Evolutionary conservation across 2,329 filamentous ascomycete genomes (phyloP), one percentile per base, ranked within the genome.

Genomic region (Aspergillus sp.): DNA sequence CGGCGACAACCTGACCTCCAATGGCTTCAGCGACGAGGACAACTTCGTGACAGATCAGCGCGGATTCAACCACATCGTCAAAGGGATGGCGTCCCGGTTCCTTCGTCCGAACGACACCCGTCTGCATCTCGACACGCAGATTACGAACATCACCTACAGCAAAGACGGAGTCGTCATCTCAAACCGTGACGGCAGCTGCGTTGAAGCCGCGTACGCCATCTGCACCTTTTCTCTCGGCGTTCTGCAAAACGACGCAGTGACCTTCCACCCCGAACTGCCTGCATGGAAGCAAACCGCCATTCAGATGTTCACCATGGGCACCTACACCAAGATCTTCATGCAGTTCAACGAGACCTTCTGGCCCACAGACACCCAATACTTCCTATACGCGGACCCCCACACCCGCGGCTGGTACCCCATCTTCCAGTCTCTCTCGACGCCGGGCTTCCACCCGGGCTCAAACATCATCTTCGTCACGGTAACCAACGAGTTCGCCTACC

Each of bases 281-380:
- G 72, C 73, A 6, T 90, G 87, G 87, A 90, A 90, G 72, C 77
- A 81, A 14, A 80, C 80, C 2, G 84, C 85, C 0, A 88, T 90
- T 54, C 81, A 84, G 3, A 85, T 82, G 42, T 89, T 90, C 70
- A 78, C 80, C 61, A 90, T 90, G 84, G 88, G 85, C 6, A 90
- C 87, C 0, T 91, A 90, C 74, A 90, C 87, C 54, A 91, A 91
- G 70, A 84, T 90, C 61, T 90, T 90, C 74, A 76, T 88, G 60
- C 87, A 90, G 62, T 90, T 90, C 73, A 77, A 86, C 60, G 78
- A 86, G 56, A 83, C 85, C 0, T 91, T 90, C 73, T 90, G 88
- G 88, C 81, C 82, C 65, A 68, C 74, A 0, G 74, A 81, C 46
- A 82, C 79, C 0, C 81, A 85, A 57, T 85, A 80, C 65, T 78